Conservation (phyloP, 2,329 filamentous ascomycete species). For the Exophiala xenobiotica region DNA sequence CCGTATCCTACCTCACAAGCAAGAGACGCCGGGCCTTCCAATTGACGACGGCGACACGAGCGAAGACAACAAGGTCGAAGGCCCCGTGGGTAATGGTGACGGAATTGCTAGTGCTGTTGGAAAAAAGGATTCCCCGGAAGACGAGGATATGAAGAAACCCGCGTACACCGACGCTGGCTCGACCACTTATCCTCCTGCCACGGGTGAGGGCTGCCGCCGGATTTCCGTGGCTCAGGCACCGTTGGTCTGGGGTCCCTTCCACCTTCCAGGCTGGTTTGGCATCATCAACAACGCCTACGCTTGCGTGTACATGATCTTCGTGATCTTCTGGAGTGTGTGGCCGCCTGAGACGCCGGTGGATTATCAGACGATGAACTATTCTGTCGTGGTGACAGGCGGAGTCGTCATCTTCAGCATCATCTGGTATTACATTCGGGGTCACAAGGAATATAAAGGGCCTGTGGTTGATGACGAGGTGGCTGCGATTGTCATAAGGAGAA, state of each 20-base stretch:
- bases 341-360: slow-evolving; percentile 39
- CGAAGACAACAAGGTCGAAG: slow-evolving; percentile 25
- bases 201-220: slow-evolving; percentile 1
- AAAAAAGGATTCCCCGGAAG: neutral
- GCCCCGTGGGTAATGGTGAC: slow-evolving; percentile 4
- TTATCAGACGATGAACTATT: slow-evolving; percentile 49
- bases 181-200: neutral
- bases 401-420: slow-evolving; percentile 47
- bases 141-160: neutral
- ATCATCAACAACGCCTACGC: slow-evolving; percentile 57
- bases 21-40: slow-evolving; percentile 19
- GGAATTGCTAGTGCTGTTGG: neutral
- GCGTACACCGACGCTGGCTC: neutral
- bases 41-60: slow-evolving; percentile 29
- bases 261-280: slow-evolving; percentile 51
- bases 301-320: slow-evolving; percentile 53
- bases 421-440: slow-evolving; percentile 48
- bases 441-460: slow-evolving; percentile 49
- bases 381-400: slow-evolving; percentile 45
- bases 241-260: slow-evolving; percentile 58
- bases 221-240: slow-evolving; percentile 32
- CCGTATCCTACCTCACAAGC: slow-evolving; percentile 39
- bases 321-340: slow-evolving; percentile 59
- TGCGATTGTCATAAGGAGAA: slow-evolving; percentile 16
- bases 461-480: slow-evolving; percentile 35